phyloP scores from a whole-genome alignment of 805 yeast genomes.

The Ogataea saltuana region DNA sequence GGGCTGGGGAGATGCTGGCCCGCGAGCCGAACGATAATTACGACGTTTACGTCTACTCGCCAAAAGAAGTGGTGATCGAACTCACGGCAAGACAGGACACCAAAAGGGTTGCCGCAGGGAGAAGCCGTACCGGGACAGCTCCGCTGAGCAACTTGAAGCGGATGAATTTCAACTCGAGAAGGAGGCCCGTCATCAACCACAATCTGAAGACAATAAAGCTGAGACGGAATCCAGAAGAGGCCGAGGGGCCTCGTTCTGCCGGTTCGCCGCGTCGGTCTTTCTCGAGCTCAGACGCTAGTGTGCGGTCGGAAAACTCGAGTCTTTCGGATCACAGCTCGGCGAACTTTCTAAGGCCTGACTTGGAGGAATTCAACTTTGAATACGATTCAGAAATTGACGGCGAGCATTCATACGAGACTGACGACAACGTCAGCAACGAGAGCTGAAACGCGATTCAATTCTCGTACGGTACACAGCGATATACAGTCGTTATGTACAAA shows the following conservation, averaged over 20 bases:
- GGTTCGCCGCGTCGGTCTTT: no score
- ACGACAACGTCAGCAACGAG: no score
- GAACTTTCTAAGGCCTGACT: background rate
- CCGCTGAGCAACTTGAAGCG: no score
- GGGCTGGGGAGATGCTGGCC: background rate
- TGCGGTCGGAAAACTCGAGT: no score
- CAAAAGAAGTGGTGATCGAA: slow-evolving; percentile 44
- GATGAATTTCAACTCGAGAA: slow-evolving; percentile 4
- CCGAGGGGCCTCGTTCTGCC: slow-evolving; percentile 1
- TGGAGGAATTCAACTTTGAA: slow-evolving; percentile 8
- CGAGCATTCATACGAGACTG: no score
- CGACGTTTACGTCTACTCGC: slow-evolving; percentile 45
- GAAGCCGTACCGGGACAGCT: no score
- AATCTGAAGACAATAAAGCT: slow-evolving; percentile 12
- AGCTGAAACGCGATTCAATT: no score
- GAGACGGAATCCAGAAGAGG: background rate
- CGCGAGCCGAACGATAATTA: slow-evolving; percentile 17
- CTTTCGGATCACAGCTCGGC: no score
- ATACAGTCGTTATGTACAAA: no score
- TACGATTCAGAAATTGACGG: slow-evolving; percentile 14
- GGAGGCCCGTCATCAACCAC: slow-evolving; percentile 14
- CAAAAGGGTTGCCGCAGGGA: no score
- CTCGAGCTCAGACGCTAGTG: no score
- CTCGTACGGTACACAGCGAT: no score
- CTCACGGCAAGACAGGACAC: slow-evolving; percentile 7